Base-by-base conservation (phyloP, 768 basidiomycete species). In the Paxillus ammoniavirescens region DNA sequence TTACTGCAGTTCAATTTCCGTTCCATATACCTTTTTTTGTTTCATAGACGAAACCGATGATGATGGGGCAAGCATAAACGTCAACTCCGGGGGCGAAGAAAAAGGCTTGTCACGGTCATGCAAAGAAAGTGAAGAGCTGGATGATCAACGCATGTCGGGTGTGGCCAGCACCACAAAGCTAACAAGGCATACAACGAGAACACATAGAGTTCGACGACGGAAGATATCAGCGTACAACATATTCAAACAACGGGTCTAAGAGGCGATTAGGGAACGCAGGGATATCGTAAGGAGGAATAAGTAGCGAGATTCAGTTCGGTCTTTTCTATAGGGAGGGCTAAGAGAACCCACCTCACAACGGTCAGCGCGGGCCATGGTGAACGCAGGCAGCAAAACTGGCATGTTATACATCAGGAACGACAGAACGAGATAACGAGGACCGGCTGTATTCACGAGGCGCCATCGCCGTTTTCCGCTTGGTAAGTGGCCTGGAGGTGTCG, bases 401-500 rank as follows among this genome's bases (percentile, higher is more conserved):
- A 28, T 41, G 26, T 47, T 53, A 62, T 15, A 60, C 58, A 35
- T 64, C 59, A 37, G 41, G 38, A 31, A 49, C 52, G 18, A 60
- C 54, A 42, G 49, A 63, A 21, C 47, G 52, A 13, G 65, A 69
- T 42, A 77, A 62, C 6, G 67, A 52, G 30, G 76, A 73, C 42
- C 36, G 56, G 35, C 57, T 52, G 26, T 71, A 70, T 50, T 59
- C 61, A 7, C 60, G 59, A 42, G 51, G 15, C 12, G 31, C 41
- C 4, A 60, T 47, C 30, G 57, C 61, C 14, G 57, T 43, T 50
- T 65, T 75, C 42, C 72, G 69, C 52, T 70, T 74, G 40, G 72
- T 67, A 47, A 78, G 63, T 18, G 74, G 70, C 37, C 76, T 70
- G 17, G 47, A 65, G 2, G 65, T 63, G 38, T 79, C 75, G 52